Base-by-base conservation (phyloP, 202 grass and related monocot genomes). In the Alloteropsis angusta region DNA sequence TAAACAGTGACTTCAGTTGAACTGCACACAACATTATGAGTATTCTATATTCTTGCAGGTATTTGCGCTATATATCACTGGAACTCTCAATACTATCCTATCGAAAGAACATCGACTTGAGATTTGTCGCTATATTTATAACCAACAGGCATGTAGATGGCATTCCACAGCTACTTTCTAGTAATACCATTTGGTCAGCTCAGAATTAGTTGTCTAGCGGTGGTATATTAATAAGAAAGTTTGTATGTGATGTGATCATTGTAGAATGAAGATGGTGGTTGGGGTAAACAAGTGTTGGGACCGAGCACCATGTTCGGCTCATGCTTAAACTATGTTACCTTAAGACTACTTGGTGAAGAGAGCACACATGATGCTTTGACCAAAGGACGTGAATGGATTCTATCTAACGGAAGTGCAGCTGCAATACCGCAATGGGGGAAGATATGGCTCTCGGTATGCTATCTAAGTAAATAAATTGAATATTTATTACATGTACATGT, bases 381-480 rank as follows among this genome's bases (percentile, higher is more conserved):
- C 21, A 84, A 84, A 68, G 61, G 55, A 42, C 50, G 37, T 11
- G 15, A 46, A 28, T 89, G 87, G 87, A 82, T 89, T 11, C n/a
- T 77, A 16, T 58, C 30, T 1, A 65, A 32, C 43, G 87, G 83
- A 22, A 64, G 72, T 60, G 87, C 87, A n/a, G 4, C 58, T 60
- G 71, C 82, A 39, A 78, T 86, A 37, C 77, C 83, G 38, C 82
- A 83, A 0, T 89, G 87, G 87, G 87, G 83, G 7, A 89, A 89
- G 67, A 82, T 89, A 79, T 89, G 83, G 83, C 56, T 89, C 25
- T 78, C 87, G 74, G 82, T 85, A 85, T 77, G 65, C 10, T 18
- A 23, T 68, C 14, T 34, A 45, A 68, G 38, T 3, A 9, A 32
- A 41, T 53, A 52, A 5, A 3, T 9, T 3, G 19, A 26, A 65